Conservation (phyloP, 129 eudicot genomes). For the Silybum marianum region DNA sequence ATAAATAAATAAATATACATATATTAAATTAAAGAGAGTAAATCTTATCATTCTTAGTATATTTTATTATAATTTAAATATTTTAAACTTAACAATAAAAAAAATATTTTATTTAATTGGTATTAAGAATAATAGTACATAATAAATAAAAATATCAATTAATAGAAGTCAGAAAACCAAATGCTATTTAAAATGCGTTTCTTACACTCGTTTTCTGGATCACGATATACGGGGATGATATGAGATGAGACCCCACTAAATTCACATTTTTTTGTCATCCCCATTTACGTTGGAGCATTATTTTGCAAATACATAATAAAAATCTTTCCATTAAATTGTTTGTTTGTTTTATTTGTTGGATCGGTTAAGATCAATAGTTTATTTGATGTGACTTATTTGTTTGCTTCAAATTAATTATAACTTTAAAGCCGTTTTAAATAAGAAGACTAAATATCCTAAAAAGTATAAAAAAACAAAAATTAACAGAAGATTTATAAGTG, state of each 20-base stretch:
- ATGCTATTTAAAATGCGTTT: too few relatives aligned
- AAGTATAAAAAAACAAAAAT: too few relatives aligned
- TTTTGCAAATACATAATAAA: not conserved
- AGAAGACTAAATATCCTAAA: too few relatives aligned
- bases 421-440: not conserved
- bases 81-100: too few relatives aligned
- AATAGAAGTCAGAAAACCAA: too few relatives aligned
- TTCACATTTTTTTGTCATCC: not conserved
- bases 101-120: too few relatives aligned
- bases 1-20: too few relatives aligned
- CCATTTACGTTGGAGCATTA: not conserved
- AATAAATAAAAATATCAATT: not conserved
- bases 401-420: not conserved
- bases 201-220: too few relatives aligned
- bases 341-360: too few relatives aligned
- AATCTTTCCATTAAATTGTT: not conserved
- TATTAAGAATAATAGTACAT: too few relatives aligned
- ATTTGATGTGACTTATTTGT: not conserved
- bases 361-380: not conserved
- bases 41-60: not conserved
- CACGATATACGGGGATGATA: too few relatives aligned
- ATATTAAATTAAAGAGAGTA: not conserved
- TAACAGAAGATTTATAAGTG: not conserved
- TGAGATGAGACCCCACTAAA: too few relatives aligned
- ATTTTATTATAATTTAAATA: not conserved